Percentiles rank a stretch among this genome's conserved stretches.
phyloP scores from a whole-genome alignment of 2,329 filamentous ascomycete genomes.

The Exophiala oligosperma region DNA sequence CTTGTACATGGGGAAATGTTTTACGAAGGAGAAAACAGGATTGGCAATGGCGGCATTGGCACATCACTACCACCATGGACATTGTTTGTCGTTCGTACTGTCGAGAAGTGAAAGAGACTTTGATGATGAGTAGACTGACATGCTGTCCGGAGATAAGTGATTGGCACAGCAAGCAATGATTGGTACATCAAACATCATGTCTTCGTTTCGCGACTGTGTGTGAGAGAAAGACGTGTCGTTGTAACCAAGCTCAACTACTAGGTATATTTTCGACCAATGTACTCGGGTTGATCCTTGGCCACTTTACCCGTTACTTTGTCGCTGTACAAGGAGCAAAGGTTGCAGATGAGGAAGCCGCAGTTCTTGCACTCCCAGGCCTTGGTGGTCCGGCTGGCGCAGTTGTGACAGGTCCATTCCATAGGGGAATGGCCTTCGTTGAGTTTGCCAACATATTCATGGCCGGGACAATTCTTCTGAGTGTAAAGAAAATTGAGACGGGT shows the following conservation, averaged over 20 bases:
- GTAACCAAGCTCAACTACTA: neutral
- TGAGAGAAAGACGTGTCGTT: too few relatives aligned
- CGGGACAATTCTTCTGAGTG: neutral
- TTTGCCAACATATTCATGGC: conserved; percentile 2
- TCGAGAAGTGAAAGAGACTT: too few relatives aligned
- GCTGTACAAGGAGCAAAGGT: conserved; percentile 6
- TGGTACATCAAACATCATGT: too few relatives aligned
- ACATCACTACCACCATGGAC: too few relatives aligned
- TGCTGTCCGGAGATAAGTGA: too few relatives aligned
- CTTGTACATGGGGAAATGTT: too few relatives aligned
- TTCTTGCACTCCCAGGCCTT: conserved; percentile 3
- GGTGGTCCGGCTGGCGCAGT: neutral
- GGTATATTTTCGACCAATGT: neutral
- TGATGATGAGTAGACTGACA: too few relatives aligned
- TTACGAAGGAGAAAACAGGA: too few relatives aligned
- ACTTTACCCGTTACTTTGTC: conserved; percentile 2
- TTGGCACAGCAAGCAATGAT: too few relatives aligned
- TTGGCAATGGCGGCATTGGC: too few relatives aligned
- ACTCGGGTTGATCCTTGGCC: conserved; percentile 3
- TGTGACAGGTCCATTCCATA: conserved; percentile 1
- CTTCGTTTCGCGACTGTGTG: too few relatives aligned
- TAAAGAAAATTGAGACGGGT: conserved; percentile 2
- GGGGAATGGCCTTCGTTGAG: neutral
- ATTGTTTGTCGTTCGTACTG: too few relatives aligned
- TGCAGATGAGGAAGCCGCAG: conserved; percentile 8